Conservation (phyloP, 2,329 filamentous ascomycete genomes). For the Alternaria brassicicola region DNA sequence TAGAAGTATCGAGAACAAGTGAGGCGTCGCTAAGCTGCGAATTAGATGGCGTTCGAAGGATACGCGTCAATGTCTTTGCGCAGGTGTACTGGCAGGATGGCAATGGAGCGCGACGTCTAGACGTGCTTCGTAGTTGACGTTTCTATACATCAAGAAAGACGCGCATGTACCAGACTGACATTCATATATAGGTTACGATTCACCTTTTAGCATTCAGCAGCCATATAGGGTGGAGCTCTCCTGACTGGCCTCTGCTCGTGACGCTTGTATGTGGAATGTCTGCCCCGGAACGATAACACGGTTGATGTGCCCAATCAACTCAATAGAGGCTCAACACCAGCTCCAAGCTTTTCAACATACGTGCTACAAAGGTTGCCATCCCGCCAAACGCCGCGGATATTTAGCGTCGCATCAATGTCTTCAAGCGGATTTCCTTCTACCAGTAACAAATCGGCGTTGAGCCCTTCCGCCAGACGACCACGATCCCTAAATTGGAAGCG, state of each 20-base stretch:
- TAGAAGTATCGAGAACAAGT: constrained; percentile 23
- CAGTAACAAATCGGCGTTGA: constrained; percentile 53
- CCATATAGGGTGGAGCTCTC: neutral
- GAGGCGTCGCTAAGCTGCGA: constrained; percentile 35
- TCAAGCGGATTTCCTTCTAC: constrained; percentile 53
- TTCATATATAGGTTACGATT: neutral
- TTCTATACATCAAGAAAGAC: neutral
- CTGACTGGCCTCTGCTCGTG: neutral
- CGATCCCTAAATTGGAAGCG: constrained; percentile 52
- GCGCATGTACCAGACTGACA: neutral
- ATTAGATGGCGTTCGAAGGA: constrained; percentile 33
- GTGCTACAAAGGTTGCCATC: constrained; percentile 42
- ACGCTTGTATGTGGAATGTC: neutral
- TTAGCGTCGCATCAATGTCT: constrained; percentile 50
- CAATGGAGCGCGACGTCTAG: constrained; percentile 22
- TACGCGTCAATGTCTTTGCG: constrained; percentile 69
- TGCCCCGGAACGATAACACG: neutral
- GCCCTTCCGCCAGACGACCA: constrained; percentile 48
- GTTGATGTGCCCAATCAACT: neutral
- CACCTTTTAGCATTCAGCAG: neutral
- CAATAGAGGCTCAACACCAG: neutral
- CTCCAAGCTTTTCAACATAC: constrained; percentile 28
- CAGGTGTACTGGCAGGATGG: constrained; percentile 70
- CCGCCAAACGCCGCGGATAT: constrained; percentile 54
- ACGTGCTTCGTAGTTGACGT: neutral